Evolutionary conservation across 495 filamentous ascomycete genomes (phyloP).

Genomic region (Xylaria grammica): DNA sequence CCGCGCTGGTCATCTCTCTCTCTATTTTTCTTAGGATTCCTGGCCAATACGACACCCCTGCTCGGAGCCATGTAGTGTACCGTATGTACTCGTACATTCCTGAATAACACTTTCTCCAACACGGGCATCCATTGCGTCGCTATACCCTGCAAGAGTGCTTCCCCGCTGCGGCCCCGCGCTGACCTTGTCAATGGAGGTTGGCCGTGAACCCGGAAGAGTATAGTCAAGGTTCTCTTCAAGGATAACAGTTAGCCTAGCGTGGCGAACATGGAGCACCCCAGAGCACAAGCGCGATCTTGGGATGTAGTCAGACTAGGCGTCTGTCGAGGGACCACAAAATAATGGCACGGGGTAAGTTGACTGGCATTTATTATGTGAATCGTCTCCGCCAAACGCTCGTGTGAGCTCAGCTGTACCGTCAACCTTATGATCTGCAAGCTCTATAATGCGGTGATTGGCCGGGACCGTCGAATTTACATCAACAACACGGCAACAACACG

Average conservation of each 20-base stretch:
- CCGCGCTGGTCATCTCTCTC: not conserved
- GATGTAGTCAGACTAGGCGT: conserved; percentile 7
- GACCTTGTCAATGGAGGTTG: conserved; percentile 20
- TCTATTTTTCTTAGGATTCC: not conserved
- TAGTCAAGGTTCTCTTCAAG: conserved; percentile 14
- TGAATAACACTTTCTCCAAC: conserved; percentile 21
- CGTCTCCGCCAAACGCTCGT: conserved; percentile 11
- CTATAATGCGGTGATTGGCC: conserved; percentile 5
- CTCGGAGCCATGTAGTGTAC: not conserved
- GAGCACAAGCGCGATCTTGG: conserved; percentile 20
- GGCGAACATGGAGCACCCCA: conserved; percentile 21
- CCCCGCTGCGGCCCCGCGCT: conserved; percentile 27
- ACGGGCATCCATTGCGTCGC: conserved; percentile 13
- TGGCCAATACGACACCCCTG: conserved; percentile 18
- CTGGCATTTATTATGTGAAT: conserved; percentile 20
- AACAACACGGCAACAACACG: not conserved
- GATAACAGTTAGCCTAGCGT: conserved; percentile 8
- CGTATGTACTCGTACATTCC: conserved; percentile 9
- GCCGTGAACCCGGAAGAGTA: conserved; percentile 22
- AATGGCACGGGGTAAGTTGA: conserved; percentile 14
- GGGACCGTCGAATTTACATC: not conserved
- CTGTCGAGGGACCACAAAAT: conserved; percentile 14
- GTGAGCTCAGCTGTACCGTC: not conserved
- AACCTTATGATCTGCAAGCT: not conserved
- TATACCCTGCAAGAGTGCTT: conserved; percentile 16